Evolutionary conservation across 2,329 filamentous ascomycete species (phyloP), one percentile per base, ranked within the genome.

Genomic region (Neofusicoccum sp.): DNA sequence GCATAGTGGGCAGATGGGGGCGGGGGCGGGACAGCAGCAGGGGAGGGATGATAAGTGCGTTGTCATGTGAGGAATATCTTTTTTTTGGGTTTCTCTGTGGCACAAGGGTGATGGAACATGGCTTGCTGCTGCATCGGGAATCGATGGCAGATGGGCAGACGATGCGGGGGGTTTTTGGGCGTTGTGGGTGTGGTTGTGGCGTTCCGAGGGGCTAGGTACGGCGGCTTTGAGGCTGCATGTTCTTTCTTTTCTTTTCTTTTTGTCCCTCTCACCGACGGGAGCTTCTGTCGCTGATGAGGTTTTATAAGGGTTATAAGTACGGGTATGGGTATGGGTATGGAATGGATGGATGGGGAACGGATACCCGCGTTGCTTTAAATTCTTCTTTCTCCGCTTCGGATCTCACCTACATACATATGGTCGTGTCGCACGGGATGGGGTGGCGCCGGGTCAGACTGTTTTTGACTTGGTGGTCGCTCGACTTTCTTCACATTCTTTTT

Each of bases 1-100:
- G n/a, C 45, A 36, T 12, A 56, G 62, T 4, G 41, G 41, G 7
- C 52, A 37, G 7, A 29, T 14, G 28, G 48, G 52, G 31, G 43
- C 50, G 28, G 62, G 61, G 2, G 47, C 29, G 59, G 43, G 65
- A 34, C 37, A 49, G 62, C 28, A 14, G 12, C 45, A 64, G 41
- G 65, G 63, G 16, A 63, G 63, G 48, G 66, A 68, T 3, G 61
- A 62, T 11, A 68, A 66, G 52, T 68, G 66, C 43, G 56, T 54
- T 58, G 64, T 68, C 14, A 68, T 68, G 66, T 68, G 61, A 43
- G 31, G 48, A 11, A 29, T 11, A 12, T 6, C 4, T 11, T 14
- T 22, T 11, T 31, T 48, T 14, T 22, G 22, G 22, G 45, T 48
- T 16, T 48, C 16, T 47, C 33, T 48, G 45, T 22, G 8, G 45